phyloP scores from a whole-genome alignment of 352 stramenopile genomes.

The Pythium biforme region DNA sequence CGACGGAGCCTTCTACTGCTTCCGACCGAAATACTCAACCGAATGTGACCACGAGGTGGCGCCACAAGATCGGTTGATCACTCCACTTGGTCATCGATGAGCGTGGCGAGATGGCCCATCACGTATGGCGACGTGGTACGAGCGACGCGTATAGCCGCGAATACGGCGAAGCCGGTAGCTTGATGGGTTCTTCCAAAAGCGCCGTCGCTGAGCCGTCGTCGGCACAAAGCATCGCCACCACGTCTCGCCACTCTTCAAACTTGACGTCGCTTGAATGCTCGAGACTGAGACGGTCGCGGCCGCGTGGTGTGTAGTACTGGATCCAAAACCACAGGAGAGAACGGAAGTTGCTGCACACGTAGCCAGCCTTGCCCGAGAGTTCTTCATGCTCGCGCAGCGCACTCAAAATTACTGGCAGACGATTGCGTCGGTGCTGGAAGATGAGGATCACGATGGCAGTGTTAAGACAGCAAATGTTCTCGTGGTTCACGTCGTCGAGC shows the following conservation, averaged over 20 bases:
- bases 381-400: constrained; percentile 69
- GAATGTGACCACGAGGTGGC: no score
- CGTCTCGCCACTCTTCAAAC: constrained; percentile 92
- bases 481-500: constrained; percentile 94
- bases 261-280: constrained; percentile 95
- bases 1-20: neutral
- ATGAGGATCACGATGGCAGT: constrained; percentile 95
- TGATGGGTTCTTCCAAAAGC: constrained; percentile 56
- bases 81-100: neutral
- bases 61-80: neutral
- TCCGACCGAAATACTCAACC: no score
- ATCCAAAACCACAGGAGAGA: constrained; percentile 95
- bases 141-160: constrained; percentile 52
- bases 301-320: constrained; percentile 94
- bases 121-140: neutral
- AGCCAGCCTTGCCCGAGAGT: constrained; percentile 57
- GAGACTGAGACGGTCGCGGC: constrained; percentile 91
- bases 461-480: constrained; percentile 98
- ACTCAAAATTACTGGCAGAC: constrained; percentile 70
- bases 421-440: constrained; percentile 89
- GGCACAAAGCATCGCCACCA: constrained; percentile 89
- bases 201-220: constrained; percentile 90
- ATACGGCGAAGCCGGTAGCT: constrained; percentile 66
- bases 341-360: constrained; percentile 90
- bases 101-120: neutral